A percentile compares a stretch with the other conserved stretches of the same genome.
Evolutionary conservation across 1,139 yeast species (phyloP).

Genomic region (Blastobotrys aristatus): DNA sequence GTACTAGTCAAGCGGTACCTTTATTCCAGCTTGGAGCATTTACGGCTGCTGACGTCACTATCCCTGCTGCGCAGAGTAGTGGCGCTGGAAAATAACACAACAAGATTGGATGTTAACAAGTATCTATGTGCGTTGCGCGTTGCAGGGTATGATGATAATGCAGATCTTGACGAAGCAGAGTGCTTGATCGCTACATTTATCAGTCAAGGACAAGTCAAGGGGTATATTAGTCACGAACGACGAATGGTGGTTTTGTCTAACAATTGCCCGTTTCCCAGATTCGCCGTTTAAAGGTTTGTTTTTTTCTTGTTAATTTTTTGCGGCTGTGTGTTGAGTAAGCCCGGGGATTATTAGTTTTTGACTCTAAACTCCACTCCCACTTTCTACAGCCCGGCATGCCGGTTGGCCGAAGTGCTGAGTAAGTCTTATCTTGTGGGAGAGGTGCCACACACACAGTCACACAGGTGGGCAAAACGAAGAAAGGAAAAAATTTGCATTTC

Average conservation of each 20-base stretch:
- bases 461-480: neutral
- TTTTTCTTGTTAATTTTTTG: neutral
- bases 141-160: slow-evolving; percentile 24
- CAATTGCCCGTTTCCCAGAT: slow-evolving; percentile 63
- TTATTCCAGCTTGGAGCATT: slow-evolving; percentile 54
- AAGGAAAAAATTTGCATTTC: no score
- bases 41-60: slow-evolving; percentile 50
- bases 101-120: slow-evolving; percentile 46
- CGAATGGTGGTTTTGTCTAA: slow-evolving; percentile 73
- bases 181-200: slow-evolving; percentile 68
- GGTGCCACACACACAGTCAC: no score
- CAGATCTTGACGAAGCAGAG: slow-evolving; percentile 53
- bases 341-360: no score
- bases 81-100: slow-evolving; percentile 33
- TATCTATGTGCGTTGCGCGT: slow-evolving; percentile 46
- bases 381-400: no score
- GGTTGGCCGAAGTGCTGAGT: no score
- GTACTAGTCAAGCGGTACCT: slow-evolving; percentile 56
- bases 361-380: no score
- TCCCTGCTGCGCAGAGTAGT: slow-evolving; percentile 50
- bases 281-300: neutral
- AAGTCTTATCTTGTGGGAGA: no score
- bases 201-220: slow-evolving; percentile 59
- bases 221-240: slow-evolving; percentile 75
- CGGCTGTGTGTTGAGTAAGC: neutral